A percentile compares a stretch with the other conserved stretches of the same genome.
Evolutionary conservation across 768 basidiomycete genomes (phyloP).

Genomic region (Boletus speciosus): DNA sequence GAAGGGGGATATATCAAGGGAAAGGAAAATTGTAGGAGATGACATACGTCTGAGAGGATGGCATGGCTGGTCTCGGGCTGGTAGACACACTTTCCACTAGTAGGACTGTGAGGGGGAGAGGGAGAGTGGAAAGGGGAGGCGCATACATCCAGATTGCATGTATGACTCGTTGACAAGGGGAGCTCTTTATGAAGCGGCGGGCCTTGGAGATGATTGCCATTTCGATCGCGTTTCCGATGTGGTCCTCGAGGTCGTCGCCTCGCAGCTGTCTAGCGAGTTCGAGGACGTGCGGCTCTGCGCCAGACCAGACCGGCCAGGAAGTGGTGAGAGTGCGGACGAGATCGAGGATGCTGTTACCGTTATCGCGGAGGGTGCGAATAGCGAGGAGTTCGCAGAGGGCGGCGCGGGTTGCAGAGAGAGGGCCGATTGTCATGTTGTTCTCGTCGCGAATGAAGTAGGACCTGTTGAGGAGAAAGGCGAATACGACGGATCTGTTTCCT

Average conservation of each 20-base stretch:
- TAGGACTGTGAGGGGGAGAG: constrained; percentile 13
- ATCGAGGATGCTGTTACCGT: constrained; percentile 63
- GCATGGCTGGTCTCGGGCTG: constrained; percentile 84
- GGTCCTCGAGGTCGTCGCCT: constrained; percentile 69
- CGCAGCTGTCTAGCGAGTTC: constrained; percentile 57
- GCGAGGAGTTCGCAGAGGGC: constrained; percentile 89
- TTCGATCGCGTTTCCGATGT: constrained; percentile 90
- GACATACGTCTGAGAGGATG: constrained; percentile 79
- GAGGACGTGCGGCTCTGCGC: constrained; percentile 61
- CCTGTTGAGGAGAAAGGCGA: constrained; percentile 85
- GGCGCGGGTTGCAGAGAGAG: constrained; percentile 73
- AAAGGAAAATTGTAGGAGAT: neutral
- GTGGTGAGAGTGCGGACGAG: constrained; percentile 72
- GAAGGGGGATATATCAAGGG: neutral
- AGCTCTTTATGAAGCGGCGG: constrained; percentile 85
- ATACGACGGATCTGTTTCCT: constrained; percentile 82
- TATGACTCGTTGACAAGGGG: constrained; percentile 88
- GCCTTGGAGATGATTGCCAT: constrained; percentile 86
- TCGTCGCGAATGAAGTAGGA: constrained; percentile 82
- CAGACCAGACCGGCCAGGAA: constrained; percentile 76
- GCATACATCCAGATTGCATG: constrained; percentile 75
- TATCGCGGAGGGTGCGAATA: constrained; percentile 69
- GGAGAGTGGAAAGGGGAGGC: neutral
- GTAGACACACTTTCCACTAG: constrained; percentile 88
- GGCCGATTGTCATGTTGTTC: constrained; percentile 55